A percentile compares a stretch with the other conserved stretches of the same genome.
Evolutionary conservation across 805 yeast genomes (phyloP).

Genomic region (Hanseniaspora singularis): DNA sequence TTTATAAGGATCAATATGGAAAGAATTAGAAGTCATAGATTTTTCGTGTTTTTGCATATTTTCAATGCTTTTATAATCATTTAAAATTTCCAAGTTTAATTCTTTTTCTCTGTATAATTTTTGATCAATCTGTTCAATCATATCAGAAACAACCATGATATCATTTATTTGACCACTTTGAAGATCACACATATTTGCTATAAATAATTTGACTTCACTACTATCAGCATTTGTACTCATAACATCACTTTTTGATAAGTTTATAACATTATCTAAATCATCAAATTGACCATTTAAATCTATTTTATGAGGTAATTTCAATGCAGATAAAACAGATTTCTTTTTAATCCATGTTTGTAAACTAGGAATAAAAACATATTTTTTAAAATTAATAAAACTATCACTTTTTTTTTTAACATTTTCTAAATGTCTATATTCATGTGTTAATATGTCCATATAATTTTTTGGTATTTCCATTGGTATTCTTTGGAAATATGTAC

Average conservation of each 20-base stretch:
- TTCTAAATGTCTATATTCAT: neutral
- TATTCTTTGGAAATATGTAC: conserved; percentile 11
- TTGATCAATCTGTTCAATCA: conserved; percentile 8
- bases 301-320: conserved; percentile 7
- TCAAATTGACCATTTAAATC: neutral
- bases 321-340: neutral
- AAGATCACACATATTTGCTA: conserved; percentile 12
- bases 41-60: neutral
- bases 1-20: conserved; percentile 3
- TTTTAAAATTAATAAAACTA: neutral
- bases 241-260: too few species aligned
- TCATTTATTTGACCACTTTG: neutral
- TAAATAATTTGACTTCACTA: neutral
- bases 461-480: neutral
- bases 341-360: neutral
- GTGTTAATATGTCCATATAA: neutral
- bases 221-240: too few species aligned
- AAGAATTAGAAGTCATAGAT: neutral
- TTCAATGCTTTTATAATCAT: neutral
- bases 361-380: neutral
- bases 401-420: neutral
- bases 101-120: conserved; percentile 1
- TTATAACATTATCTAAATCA: neutral
- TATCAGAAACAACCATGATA: conserved; percentile 3
- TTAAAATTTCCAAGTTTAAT: neutral